Evolutionary conservation across 2,329 filamentous ascomycete species (phyloP).

Genomic region (Pestalotiopsis sp.): DNA sequence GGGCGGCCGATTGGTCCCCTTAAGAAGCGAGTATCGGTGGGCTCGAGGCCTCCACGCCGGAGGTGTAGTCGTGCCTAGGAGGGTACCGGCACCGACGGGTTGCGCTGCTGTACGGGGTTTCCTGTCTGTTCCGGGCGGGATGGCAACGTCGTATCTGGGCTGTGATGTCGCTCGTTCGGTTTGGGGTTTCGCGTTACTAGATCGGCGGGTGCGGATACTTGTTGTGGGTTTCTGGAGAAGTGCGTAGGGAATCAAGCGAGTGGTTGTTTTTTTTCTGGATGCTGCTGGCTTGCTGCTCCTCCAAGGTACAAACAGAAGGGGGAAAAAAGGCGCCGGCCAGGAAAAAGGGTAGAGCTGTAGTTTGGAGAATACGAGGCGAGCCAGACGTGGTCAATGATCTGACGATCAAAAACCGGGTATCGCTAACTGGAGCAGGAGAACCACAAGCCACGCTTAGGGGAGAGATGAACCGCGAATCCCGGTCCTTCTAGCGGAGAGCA

Average conservation of each 20-base stretch:
- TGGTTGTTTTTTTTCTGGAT: neutral
- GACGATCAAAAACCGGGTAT: conserved; percentile 12
- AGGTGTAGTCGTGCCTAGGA: neutral
- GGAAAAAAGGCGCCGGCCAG: neutral
- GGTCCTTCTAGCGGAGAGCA: neutral
- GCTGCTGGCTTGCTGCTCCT: neutral
- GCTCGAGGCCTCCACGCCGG: conserved; percentile 16
- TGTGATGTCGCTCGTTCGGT: neutral
- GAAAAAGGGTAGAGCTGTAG: neutral
- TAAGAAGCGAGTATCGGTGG: conserved; percentile 9
- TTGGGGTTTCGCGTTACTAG: neutral
- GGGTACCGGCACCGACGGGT: neutral
- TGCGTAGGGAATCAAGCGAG: neutral
- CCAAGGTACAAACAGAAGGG: neutral
- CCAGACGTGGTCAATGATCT: conserved; percentile 9
- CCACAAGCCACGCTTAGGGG: neutral
- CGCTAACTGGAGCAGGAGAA: neutral
- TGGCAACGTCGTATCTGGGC: conserved; percentile 6
- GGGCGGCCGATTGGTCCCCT: neutral
- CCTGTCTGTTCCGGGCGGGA: neutral
- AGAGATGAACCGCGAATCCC: conserved; percentile 2
- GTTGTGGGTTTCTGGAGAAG: neutral
- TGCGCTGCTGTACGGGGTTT: conserved; percentile 4
- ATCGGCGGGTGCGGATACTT: neutral
- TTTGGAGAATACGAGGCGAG: conserved; percentile 5